Base-by-base conservation (phyloP, 257 asterid species). In the Solanum corneliomulleri region DNA sequence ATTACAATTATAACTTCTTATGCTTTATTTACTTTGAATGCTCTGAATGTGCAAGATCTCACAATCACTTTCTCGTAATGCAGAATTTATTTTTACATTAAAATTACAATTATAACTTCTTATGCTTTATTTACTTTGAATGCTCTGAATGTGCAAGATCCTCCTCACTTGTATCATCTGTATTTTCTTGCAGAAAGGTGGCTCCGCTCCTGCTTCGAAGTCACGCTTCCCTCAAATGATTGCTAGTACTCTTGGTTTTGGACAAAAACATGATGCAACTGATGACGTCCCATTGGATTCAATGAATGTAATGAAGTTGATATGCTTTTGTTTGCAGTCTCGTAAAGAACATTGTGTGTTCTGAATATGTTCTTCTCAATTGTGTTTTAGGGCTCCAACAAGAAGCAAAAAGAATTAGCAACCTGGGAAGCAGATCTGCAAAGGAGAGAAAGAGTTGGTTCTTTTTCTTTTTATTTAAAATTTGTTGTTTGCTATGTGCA, bases 211-310 rank as follows among this genome's bases (percentile, higher is more conserved):
- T 20, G 94, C 87, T 27, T 93, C 98, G 29, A 96, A 96, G 90
- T 92, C 99, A 70, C 93, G 95, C 82, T 83, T 97, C 69, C 98
- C 98, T 33, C 93, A 95, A 89, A 94, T 90, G 90, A 95, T 96
- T 87, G 91, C 99, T 27, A 95, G 60, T 92, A 93, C 99, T 39
- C 88, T 97, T n/a, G 99, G 99, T 70, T 94, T 97, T 83, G 98
- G 99, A 68, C 98, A 92, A 93, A 97, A 95, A 86, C 97, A 96
- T 85, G 99, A 97, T 93, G 99, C 99, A 58, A 93, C 98, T 27
- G 96, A 89, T 83, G 99, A 97, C 87, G 93, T 97, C 90, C 99
- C 99, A n/a, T 88, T 97, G 88, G 99, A 95, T 90, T 27, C 93
- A 11, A 86, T 92, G 95, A 94, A 92, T 88, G 99, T 96, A 96